These are phyloP conservation scores for Moricandia moricandioides DNA, from an alignment of 345 rosid species.

Conservation along the genomic window DNA sequence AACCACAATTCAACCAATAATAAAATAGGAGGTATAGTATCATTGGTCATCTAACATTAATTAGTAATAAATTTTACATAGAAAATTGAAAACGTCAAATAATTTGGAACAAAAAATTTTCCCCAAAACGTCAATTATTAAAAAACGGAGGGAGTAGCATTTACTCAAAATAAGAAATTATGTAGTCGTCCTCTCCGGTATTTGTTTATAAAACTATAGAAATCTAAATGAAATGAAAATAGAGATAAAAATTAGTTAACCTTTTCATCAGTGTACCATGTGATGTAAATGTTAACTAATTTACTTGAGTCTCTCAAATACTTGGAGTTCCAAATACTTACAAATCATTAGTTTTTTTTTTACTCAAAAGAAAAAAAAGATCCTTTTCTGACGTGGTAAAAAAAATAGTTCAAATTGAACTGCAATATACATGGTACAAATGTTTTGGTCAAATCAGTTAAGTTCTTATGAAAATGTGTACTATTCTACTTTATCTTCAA, in stretches of 20 bases:
- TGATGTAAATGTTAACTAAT: neutral
- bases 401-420: neutral
- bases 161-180: neutral
- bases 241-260: neutral
- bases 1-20: no score
- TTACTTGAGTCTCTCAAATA: neutral
- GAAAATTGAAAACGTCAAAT: no score
- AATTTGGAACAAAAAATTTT: no score
- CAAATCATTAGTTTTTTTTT: neutral
- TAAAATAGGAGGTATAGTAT: no score
- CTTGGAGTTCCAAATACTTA: neutral
- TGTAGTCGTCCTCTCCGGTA: neutral
- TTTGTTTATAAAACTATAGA: neutral
- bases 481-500: slow-evolving; percentile 4
- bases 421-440: slow-evolving; percentile 15
- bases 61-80: no score
- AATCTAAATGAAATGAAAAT: neutral
- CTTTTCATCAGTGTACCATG: neutral
- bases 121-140: no score
- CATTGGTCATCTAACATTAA: no score
- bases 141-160: no score
- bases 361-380: neutral
- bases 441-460: slow-evolving; percentile 37
- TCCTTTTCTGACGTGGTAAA: slow-evolving; percentile 15
- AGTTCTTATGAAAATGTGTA: slow-evolving; percentile 19